A percentile compares a stretch with the other conserved stretches of the same genome.
phyloP scores from a whole-genome alignment of 768 basidiomycete species.

The Coprinellus micaceus region DNA sequence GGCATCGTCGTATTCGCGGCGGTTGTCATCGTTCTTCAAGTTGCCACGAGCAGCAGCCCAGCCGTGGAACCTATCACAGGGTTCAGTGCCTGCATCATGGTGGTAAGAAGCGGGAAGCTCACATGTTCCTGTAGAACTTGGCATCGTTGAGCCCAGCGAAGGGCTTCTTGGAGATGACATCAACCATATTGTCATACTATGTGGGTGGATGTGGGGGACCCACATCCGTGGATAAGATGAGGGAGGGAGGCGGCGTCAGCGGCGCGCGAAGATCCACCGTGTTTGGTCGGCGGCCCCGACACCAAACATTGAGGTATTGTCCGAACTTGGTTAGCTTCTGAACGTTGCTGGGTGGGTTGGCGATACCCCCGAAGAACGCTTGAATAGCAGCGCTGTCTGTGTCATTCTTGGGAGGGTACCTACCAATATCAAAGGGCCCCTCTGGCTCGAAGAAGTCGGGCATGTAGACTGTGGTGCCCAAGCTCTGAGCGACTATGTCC shows the following conservation, averaged over 20 bases:
- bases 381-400: constrained; percentile 50
- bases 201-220: constrained; percentile 12
- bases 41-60: constrained; percentile 63
- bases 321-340: constrained; percentile 41
- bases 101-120: constrained; percentile 6
- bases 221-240: constrained; percentile 51
- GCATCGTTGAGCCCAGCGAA: constrained; percentile 47
- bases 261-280: too few species aligned
- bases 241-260: constrained; percentile 48
- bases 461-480: constrained; percentile 58
- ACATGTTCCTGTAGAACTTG: constrained; percentile 49
- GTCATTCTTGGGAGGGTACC: constrained; percentile 53
- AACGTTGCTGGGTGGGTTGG: constrained; percentile 37
- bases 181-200: constrained; percentile 49
- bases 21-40: constrained; percentile 52
- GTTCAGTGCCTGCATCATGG: background rate
- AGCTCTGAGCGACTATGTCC: constrained; percentile 52
- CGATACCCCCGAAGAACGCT: constrained; percentile 54
- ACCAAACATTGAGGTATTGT: constrained; percentile 37
- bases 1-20: constrained; percentile 57
- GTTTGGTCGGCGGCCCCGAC: too few species aligned
- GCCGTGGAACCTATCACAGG: constrained; percentile 50
- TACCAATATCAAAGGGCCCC: constrained; percentile 42
- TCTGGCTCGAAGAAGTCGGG: constrained; percentile 63
- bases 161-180: constrained; percentile 45